Conservation (phyloP, 768 basidiomycete genomes). For the Leccinum arenicola region DNA sequence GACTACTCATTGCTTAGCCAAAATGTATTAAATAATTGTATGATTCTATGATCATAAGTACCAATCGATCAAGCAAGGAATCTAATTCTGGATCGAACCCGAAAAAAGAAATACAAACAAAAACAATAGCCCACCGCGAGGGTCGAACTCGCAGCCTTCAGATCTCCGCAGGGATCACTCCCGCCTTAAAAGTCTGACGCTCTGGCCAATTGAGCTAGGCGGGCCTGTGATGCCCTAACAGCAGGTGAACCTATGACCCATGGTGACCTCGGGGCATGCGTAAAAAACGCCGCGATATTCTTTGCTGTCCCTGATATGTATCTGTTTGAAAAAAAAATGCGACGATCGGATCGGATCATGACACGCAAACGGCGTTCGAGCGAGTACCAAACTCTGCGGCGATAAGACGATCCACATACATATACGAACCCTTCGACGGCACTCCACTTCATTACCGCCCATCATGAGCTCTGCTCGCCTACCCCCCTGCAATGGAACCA, state of each 20-base stretch:
- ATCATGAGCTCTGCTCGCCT: background rate
- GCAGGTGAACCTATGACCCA: background rate
- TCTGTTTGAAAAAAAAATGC: background rate
- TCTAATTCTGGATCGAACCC: background rate
- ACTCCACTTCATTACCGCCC: constrained; percentile 23
- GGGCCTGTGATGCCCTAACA: constrained; percentile 29
- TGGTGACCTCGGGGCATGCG: background rate
- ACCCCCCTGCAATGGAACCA: constrained; percentile 5
- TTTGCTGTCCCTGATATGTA: background rate
- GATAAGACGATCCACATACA: constrained; percentile 9
- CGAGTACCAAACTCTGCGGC: background rate
- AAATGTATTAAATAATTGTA: constrained; percentile 17
- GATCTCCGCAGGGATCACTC: constrained; percentile 37
- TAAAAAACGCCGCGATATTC: background rate
- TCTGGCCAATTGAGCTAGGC: constrained; percentile 64
- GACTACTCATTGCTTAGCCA: constrained; percentile 13
- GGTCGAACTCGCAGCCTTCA: constrained; percentile 86
- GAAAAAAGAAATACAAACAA: background rate
- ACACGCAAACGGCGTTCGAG: constrained; percentile 7
- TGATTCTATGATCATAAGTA: background rate
- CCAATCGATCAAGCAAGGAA: background rate
- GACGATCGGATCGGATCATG: background rate
- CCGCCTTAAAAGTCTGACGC: constrained; percentile 53
- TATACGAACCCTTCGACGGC: background rate
- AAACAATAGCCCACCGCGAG: constrained; percentile 70